Percentiles rank a stretch among this genome's conserved stretches.
Evolutionary conservation across 345 rosid genomes (phyloP).

Genomic region (sweet orange (Citrus sinensis)): DVS_A1.0 CM039168.1:28437501-28438000

Average conservation of each 20-base stretch:
- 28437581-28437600: accelerated
- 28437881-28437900: slow-evolving; percentile 2
- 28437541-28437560: too few relatives aligned
- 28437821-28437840: background rate
- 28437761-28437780: background rate
- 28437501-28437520: too few relatives aligned
- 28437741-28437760: background rate
- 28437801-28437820: background rate
- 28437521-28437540: too few relatives aligned
- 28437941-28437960: background rate
- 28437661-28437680: background rate
- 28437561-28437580: background rate
- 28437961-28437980: background rate
- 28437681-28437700: background rate
- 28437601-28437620: accelerated
- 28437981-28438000: too few relatives aligned
- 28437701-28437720: background rate
- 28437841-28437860: background rate
- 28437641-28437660: background rate
- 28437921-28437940: slow-evolving; percentile 18
- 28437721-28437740: too few relatives aligned
- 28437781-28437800: background rate
- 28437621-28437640: background rate
- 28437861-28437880: background rate
- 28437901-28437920: background rate